A percentile compares a stretch with the other conserved stretches of the same genome.
Conservation (phyloP, 306 rosid species). For the Sicyos baderoa region DNA sequence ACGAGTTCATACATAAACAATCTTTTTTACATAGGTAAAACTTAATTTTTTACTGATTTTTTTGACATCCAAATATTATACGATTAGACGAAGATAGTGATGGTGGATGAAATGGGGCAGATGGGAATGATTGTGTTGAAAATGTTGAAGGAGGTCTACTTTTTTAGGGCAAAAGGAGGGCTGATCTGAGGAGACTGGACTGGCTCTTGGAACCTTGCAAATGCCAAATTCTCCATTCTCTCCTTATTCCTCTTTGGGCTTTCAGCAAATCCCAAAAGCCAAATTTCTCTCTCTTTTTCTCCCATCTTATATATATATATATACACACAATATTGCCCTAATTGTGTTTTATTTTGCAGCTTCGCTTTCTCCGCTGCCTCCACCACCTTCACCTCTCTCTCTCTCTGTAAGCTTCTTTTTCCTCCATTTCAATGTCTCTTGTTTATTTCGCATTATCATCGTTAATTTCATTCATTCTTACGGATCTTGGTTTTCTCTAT, state of each 20-base stretch:
- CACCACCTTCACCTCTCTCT: neutral
- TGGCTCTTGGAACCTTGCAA: neutral
- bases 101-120: neutral
- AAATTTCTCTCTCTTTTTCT: neutral
- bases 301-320: neutral
- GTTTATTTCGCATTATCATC: neutral
- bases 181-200: neutral
- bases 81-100: too few species aligned
- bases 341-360: neutral
- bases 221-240: neutral
- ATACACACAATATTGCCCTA: neutral
- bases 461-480: neutral
- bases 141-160: neutral
- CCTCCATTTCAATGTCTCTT: neutral
- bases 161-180: neutral
- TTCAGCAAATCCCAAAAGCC: constrained; percentile 23
- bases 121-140: neutral
- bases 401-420: constrained; percentile 1
- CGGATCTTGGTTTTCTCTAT: neutral
- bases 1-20: too few species aligned
- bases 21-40: too few species aligned
- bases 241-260: neutral
- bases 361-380: constrained; percentile 5
- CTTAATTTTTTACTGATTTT: too few species aligned
- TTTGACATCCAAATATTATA: too few species aligned